phyloP scores from a whole-genome alignment of 495 filamentous ascomycete genomes.

The Aspergillus hancockii region DNA sequence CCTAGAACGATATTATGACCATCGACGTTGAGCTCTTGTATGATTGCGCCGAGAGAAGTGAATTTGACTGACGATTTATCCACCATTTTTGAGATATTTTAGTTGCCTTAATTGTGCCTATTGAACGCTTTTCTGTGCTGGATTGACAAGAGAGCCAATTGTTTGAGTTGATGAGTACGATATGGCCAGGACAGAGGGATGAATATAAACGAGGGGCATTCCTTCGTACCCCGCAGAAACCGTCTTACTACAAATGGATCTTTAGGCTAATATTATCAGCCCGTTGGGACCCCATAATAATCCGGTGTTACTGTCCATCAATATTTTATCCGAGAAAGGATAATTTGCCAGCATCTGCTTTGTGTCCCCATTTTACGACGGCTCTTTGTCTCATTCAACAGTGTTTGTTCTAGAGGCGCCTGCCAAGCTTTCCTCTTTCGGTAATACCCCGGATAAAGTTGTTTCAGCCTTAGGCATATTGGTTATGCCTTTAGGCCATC shows the following conservation, averaged over 20 bases:
- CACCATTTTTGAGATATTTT: slow-evolving; percentile 13
- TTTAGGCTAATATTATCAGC: neutral
- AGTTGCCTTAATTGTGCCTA: neutral
- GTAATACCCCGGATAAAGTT: no score
- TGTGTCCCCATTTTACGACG: no score
- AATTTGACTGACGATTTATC: slow-evolving; percentile 52
- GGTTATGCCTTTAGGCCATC: no score
- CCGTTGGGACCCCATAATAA: neutral
- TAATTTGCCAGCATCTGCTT: neutral
- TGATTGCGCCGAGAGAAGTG: slow-evolving; percentile 82
- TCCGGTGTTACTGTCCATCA: neutral
- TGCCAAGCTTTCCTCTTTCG: no score
- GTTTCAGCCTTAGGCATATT: no score
- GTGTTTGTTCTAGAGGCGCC: no score
- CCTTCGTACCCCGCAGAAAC: neutral
- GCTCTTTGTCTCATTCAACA: no score
- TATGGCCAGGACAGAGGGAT: neutral
- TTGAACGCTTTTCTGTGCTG: neutral
- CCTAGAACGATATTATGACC: slow-evolving; percentile 83
- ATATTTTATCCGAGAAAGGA: neutral
- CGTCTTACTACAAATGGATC: neutral
- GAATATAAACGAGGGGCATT: neutral
- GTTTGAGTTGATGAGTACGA: neutral
- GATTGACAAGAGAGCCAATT: neutral
- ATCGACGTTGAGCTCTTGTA: slow-evolving; percentile 77